A percentile compares a stretch with the other conserved stretches of the same genome.
These are phyloP conservation scores for Cryptococcus hybrid DNA, from an alignment of 1,284 basidiomycete genomes.

Conservation along the genomic window DNA sequence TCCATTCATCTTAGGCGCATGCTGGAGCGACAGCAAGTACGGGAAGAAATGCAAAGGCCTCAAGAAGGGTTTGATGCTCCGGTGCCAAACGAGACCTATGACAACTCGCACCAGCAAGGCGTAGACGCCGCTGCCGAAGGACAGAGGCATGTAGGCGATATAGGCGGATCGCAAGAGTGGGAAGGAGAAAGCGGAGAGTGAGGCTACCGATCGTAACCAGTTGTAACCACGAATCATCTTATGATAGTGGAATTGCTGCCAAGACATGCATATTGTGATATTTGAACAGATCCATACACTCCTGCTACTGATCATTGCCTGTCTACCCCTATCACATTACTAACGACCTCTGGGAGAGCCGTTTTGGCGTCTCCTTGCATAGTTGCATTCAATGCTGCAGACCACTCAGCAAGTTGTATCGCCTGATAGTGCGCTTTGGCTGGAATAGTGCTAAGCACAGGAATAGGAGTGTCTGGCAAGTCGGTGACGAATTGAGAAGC, in stretches of 20 bases:
- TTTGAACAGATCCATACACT: too few relatives aligned
- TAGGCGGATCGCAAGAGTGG: not conserved
- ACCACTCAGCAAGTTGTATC: constrained; percentile 10
- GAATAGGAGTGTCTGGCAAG: constrained; percentile 9
- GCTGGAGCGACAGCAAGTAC: constrained; percentile 33
- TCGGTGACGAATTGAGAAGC: not conserved
- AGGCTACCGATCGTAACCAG: too few relatives aligned
- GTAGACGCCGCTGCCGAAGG: not conserved
- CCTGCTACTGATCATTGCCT: too few relatives aligned
- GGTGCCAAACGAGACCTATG: constrained; percentile 46
- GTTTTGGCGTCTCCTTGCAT: constrained; percentile 5
- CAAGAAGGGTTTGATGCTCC: constrained; percentile 44
- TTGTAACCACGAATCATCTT: too few relatives aligned
- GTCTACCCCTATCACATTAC: not conserved
- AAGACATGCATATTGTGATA: too few relatives aligned
- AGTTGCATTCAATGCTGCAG: constrained; percentile 11
- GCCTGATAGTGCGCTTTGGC: constrained; percentile 10
- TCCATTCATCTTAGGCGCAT: constrained; percentile 35
- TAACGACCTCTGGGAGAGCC: not conserved
- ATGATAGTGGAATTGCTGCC: too few relatives aligned
- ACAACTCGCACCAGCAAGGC: constrained; percentile 19
- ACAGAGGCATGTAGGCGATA: not conserved
- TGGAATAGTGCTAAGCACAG: constrained; percentile 7
- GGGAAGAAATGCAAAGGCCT: constrained; percentile 14
- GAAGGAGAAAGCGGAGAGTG: not conserved